Conservation (phyloP, 768 basidiomycete genomes). For the Russula emetica region DNA sequence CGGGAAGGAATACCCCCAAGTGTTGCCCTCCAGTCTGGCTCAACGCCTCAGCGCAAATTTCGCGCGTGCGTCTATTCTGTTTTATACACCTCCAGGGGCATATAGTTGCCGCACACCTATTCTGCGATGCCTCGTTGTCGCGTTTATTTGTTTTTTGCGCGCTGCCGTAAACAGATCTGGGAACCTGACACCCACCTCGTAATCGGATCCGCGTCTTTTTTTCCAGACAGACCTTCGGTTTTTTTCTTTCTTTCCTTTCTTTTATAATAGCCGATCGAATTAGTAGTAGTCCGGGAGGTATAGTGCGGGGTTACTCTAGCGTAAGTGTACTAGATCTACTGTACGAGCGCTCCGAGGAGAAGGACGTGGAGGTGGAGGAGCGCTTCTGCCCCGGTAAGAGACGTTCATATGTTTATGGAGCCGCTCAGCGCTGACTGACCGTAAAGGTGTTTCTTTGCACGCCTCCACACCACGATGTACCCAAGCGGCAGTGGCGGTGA, state of each 20-base stretch:
- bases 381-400: neutral
- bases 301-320: neutral
- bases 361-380: neutral
- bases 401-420: neutral
- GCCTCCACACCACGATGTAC: slow-evolving; percentile 18
- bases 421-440: neutral
- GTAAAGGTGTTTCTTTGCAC: neutral
- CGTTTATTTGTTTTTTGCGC: neutral
- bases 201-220: slow-evolving; percentile 7
- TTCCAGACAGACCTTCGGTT: neutral
- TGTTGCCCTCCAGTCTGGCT: slow-evolving; percentile 4
- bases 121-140: slow-evolving; percentile 14
- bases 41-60: neutral
- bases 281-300: neutral
- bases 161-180: neutral
- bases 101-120: too few relatives aligned
- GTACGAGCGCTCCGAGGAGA: neutral
- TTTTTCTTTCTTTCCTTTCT: neutral
- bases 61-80: slow-evolving; percentile 4
- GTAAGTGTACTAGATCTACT: neutral
- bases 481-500: slow-evolving; percentile 22
- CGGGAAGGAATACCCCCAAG: neutral
- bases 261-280: neutral
- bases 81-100: slow-evolving; percentile 1
- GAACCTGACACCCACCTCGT: slow-evolving; percentile 2